A percentile compares a stretch with the other conserved stretches of the same genome.
These are phyloP conservation scores for Entrophospora sp. DNA, from an alignment of 192 early-diverging fungal species.

Conservation along the genomic window DNA sequence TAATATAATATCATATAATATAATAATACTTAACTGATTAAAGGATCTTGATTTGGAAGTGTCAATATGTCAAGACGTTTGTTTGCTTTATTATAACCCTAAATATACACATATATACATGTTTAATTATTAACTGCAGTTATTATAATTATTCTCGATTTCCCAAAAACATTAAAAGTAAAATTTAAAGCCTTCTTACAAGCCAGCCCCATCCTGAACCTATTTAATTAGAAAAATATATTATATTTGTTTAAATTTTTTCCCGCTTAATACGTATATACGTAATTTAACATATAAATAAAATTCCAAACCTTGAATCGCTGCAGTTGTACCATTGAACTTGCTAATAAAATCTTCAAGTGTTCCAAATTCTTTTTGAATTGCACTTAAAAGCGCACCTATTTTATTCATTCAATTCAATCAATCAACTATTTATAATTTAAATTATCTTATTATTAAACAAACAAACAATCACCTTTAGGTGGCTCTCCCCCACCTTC, in stretches of 20 bases:
- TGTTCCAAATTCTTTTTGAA: slow-evolving; percentile 75
- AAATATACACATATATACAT: background rate
- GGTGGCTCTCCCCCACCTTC: slow-evolving; percentile 69
- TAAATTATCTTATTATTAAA: too few species aligned
- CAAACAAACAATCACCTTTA: slow-evolving; percentile 49
- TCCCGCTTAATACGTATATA: too few species aligned
- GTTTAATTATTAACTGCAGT: background rate
- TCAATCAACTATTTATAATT: too few species aligned
- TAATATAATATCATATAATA: background rate
- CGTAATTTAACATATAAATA: too few species aligned
- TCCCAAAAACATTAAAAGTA: too few species aligned
- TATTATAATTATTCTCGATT: too few species aligned
- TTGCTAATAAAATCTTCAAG: slow-evolving; percentile 67
- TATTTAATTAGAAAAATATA: slow-evolving; percentile 15
- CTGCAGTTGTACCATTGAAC: slow-evolving; percentile 74
- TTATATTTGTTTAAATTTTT: slow-evolving; percentile 1
- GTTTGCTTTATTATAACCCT: slow-evolving; percentile 72
- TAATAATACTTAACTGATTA: slow-evolving; percentile 18
- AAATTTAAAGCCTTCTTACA: too few species aligned
- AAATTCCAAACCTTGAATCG: slow-evolving; percentile 58
- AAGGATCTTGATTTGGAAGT: slow-evolving; percentile 84
- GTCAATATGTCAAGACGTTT: slow-evolving; percentile 80
- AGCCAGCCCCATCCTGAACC: slow-evolving; percentile 96
- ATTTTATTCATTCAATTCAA: background rate
- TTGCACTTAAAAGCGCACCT: slow-evolving; percentile 59